phyloP scores from a whole-genome alignment of 2,329 filamentous ascomycete species.

The Didymellaceae sp. region DNA sequence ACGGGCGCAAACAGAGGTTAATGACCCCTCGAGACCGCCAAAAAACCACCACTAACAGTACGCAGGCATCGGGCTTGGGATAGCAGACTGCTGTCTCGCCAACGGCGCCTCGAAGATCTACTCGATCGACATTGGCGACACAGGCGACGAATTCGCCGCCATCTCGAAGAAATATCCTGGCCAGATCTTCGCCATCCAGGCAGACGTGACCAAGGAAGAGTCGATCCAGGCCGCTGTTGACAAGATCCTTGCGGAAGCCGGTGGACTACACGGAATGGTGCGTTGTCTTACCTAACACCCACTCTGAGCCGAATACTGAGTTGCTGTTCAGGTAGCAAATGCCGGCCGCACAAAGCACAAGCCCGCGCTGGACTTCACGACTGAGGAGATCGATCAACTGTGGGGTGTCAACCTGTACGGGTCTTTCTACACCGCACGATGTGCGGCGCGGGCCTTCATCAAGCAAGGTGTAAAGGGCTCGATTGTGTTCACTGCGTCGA shows the following conservation, averaged over 20 bases:
- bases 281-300: too few relatives aligned
- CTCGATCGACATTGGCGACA: conserved; percentile 55
- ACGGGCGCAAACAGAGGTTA: conserved; percentile 40
- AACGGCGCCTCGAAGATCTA: conserved; percentile 55
- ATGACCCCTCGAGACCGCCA: background rate
- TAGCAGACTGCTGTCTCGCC: conserved; percentile 56
- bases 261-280: conserved; percentile 56
- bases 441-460: conserved; percentile 55
- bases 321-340: conserved; percentile 47
- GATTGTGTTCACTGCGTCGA: conserved; percentile 56
- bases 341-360: conserved; percentile 61
- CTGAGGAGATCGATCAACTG: conserved; percentile 54
- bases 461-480: conserved; percentile 54
- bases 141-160: conserved; percentile 52
- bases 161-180: conserved; percentile 50
- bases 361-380: conserved; percentile 58
- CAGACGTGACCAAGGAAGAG: conserved; percentile 57
- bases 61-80: conserved; percentile 53
- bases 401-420: conserved; percentile 57
- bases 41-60: background rate
- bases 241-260: conserved; percentile 52
- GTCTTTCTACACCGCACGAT: conserved; percentile 53
- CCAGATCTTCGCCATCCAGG: conserved; percentile 52
- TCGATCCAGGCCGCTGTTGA: conserved; percentile 56
- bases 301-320: background rate